Evolutionary conservation across 768 basidiomycete genomes (phyloP).

Genomic region (Termitomyces sp.): DNA sequence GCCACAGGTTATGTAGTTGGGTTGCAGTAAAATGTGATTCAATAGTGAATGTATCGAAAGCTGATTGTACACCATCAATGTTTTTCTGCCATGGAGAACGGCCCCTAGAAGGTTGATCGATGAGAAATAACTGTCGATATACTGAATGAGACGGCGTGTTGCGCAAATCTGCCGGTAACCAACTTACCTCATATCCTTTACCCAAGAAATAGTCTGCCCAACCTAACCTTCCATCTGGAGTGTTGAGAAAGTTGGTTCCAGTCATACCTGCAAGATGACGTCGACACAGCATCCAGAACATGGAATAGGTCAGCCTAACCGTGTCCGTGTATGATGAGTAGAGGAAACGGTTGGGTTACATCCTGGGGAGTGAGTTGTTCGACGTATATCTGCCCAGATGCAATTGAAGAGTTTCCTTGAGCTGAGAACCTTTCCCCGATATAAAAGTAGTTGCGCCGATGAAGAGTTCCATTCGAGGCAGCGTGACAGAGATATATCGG

Average conservation of each 20-base stretch:
- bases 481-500: neutral
- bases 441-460: constrained; percentile 49
- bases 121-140: constrained; percentile 33
- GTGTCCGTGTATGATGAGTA: constrained; percentile 49
- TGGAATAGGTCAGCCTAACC: constrained; percentile 23
- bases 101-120: constrained; percentile 46
- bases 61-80: constrained; percentile 35
- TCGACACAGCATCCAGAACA: neutral
- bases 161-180: constrained; percentile 18
- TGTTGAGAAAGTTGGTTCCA: constrained; percentile 51
- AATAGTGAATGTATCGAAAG: constrained; percentile 28
- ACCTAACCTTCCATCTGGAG: constrained; percentile 52
- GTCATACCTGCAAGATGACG: constrained; percentile 40
- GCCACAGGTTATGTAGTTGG: constrained; percentile 40
- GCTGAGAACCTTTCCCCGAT: constrained; percentile 41
- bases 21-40: constrained; percentile 47
- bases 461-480: constrained; percentile 30
- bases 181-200: constrained; percentile 47
- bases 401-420: constrained; percentile 34
- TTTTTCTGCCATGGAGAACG: constrained; percentile 43
- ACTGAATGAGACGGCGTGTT: constrained; percentile 15
- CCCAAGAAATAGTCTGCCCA: constrained; percentile 57
- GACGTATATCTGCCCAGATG: constrained; percentile 49
- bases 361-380: constrained; percentile 45
- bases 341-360: constrained; percentile 37